Base-by-base conservation (phyloP, 805 yeast genomes). In the Maudiozyma serrabonitensis region DNA sequence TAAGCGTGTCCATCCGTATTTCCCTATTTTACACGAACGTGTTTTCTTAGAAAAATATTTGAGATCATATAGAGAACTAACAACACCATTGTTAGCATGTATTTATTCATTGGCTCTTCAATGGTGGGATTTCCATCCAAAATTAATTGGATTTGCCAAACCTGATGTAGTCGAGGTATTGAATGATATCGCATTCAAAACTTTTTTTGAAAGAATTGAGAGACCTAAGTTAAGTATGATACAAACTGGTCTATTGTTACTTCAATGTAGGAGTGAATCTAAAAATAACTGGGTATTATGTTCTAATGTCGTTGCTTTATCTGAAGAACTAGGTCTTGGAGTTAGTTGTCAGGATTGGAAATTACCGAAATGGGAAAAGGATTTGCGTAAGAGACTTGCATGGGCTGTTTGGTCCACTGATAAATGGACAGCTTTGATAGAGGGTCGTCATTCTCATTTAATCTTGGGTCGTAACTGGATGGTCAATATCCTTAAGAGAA, bases 391-490 rank as follows among this genome's bases (percentile, higher is more conserved):
- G 57, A 73, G 98, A 51, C 68, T 91, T 45, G 95, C 97, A 0
- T 91, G 99, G 98, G 97, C 97, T 0, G 93, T 89, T 1, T 91
- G 80, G 73, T 72, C 85, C 46, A 95, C 89, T 64, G 96, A 89
- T 60, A 88, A 90, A 62, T 91, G 98, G 98, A 75, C 84, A 9
- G 73, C 95, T 1, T 68, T 90, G 45, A 79, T 81, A 47, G 95
- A 87, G 60, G 80, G 90, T 0, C 72, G 96, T 41, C 95, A 96
- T 1, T 83, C 95, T 0, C 95, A 88, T 64, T 75, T 84, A 35
- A 77, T 81, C 19, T 73, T 79, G 49, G 83, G 81, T 2, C 69
- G 75, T 49, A 86, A 88, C 62, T 91, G 98, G 97, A 71, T 83
- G 40, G 93, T 90, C 4, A 72, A 76, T 44, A 72, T 78, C 40